Base-by-base conservation (phyloP, 2,329 filamentous ascomycete genomes). In the Cladosporium sp. region DNA sequence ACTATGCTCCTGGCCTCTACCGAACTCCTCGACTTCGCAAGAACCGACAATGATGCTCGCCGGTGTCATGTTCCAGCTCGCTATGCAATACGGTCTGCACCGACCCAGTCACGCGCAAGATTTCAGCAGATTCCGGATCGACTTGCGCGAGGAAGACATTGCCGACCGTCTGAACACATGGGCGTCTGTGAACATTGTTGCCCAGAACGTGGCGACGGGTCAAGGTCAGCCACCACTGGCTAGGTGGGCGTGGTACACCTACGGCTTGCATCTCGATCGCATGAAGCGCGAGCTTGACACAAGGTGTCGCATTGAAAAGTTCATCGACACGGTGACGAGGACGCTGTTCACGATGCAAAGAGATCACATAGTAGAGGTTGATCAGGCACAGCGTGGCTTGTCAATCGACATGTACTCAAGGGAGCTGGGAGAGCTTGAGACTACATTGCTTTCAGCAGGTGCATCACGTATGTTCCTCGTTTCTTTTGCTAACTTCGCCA, bases 41-140 rank as follows among this genome's bases (percentile, higher is more conserved):
- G 88, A 93, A 59, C 86, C 87, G 2, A 92, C 88, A 1, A 89
- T 91, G 64, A 90, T 89, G 65, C 73, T 91, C 15, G 85, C 85
- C 58, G 88, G 88, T 47, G 82, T 89, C 54, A 89, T 92, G 86
- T 90, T 92, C 82, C 89, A 91, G 70, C 82, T 88, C 18, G 88
- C 88, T 7, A 90, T 89, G 57, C 87, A 89, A 57, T 89, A 91
- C 58, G 88, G 88, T 17, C 75, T 93, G 47, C 88, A 93, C 62
- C 80, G 88, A 42, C 88, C 88, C 12, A 89, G 85, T 49, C 84
- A 91, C 65, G 88, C 87, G 39, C 86, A 91, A 65, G 88, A 92
- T 66, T 93, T 92, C 66, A 89, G 86, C 1, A 76, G 87, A 43
- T 84, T 87, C 22, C 60, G 63, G 29, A 60, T 70, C 19, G 84